Evolutionary conservation across 2,329 filamentous ascomycete genomes (phyloP), one percentile per base, ranked within the genome.

Genomic region (Aureobasidium sp.): DNA sequence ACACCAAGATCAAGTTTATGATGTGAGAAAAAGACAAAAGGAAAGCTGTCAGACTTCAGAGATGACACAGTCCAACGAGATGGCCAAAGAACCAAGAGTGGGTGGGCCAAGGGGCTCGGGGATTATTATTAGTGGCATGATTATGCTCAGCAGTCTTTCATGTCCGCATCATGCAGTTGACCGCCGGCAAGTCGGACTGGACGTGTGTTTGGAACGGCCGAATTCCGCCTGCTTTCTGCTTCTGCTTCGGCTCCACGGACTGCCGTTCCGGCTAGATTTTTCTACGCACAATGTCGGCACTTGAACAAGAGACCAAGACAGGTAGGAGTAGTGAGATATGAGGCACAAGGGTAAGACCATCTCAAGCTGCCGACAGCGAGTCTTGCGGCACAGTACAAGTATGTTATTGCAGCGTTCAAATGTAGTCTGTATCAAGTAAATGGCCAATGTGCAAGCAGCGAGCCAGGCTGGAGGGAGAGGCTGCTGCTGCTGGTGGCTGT

Each of bases 131-230:
- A 34, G 53, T 46, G 39, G 39, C 27, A 57, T 46, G 39, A 57
- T 57, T 57, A 29, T 42, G 37, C 51, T 55, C 51, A 42, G 37
- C 37, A 20, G 53, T 34, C 41, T 27, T 34, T 56, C 53, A 56
- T 56, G 53, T 56, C 53, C 39, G 53, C 53, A 57, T 57, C 53
- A 57, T 56, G 53, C 53, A 56, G 53, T 34, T 46, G 53, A 56
- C 39, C 10, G 41, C 17, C 52, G 20, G 36, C 23, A 32, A n/a
- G 20, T 6, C 50, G 34, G 34, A 26, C 34, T 37, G 34, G 34
- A 37, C 34, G 34, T 15, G 10, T 26, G 6, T 27, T 37, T 37
- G 6, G 48, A 36, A 36, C 47, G 47, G 29, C 32, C 15, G 20
- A 27, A 51, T 51, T 51, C 48, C 48, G 48, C 41, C 20, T 32